Evolutionary conservation across 78 protist genomes (phyloP).

Genomic region (Anaeramoeba ignava): DNA sequence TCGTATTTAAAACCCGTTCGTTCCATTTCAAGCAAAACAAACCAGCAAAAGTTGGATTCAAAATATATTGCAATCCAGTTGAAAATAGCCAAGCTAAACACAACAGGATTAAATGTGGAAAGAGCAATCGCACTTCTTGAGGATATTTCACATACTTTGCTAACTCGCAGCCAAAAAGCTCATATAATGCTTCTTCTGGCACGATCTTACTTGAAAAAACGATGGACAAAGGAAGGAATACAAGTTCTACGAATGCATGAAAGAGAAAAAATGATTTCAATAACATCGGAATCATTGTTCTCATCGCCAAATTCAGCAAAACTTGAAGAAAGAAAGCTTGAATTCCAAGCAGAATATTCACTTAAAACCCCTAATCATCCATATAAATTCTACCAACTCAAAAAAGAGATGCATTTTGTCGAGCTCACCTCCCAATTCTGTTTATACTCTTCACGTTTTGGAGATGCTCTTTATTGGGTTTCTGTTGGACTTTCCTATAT

Average conservation of each 20-base stretch:
- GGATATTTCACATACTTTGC: background rate
- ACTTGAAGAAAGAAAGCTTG: no score
- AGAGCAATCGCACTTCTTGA: background rate
- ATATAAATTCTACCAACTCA: background rate
- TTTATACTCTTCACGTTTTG: background rate
- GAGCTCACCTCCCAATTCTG: background rate
- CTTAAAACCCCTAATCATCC: no score
- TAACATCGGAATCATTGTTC: background rate
- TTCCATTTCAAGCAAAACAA: background rate
- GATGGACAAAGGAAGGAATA: background rate
- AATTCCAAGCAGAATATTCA: no score
- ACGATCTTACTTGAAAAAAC: background rate
- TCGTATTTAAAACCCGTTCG: no score
- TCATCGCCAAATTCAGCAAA: no score
- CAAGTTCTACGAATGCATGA: background rate
- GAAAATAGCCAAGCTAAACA: background rate
- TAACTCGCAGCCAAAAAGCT: background rate
- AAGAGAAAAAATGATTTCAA: background rate
- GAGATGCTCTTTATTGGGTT: background rate
- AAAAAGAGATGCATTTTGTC: background rate
- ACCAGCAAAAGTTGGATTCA: background rate
- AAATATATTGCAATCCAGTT: background rate
- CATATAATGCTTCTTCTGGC: background rate
- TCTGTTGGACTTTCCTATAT: background rate
- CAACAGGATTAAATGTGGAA: background rate